These are phyloP conservation scores for Neonectria sp. DNA, from an alignment of 2,329 filamentous ascomycete genomes.

Conservation along the genomic window DNA sequence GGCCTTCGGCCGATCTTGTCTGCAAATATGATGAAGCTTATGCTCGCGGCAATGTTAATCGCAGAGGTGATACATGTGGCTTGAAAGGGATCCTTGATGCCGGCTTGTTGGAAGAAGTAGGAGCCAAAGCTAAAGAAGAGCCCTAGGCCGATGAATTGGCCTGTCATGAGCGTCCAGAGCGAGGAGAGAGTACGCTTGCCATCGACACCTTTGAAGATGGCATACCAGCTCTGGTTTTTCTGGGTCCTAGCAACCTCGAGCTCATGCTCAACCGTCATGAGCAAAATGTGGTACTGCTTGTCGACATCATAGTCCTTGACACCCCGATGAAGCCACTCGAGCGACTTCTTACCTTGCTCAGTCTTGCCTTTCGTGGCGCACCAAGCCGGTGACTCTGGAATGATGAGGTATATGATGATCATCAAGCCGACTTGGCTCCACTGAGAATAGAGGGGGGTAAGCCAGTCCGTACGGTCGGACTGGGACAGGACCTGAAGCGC, in stretches of 20 bases:
- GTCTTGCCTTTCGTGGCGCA: slow-evolving; percentile 45
- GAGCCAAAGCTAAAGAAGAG: slow-evolving; percentile 68
- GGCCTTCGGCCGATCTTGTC: slow-evolving; percentile 6
- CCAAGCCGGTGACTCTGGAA: slow-evolving; percentile 53
- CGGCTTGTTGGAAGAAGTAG: slow-evolving; percentile 53
- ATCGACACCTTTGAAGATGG: slow-evolving; percentile 1
- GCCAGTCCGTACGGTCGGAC: slow-evolving; percentile 52
- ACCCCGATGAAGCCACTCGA: slow-evolving; percentile 40
- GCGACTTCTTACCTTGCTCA: slow-evolving; percentile 23
- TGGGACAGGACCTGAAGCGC: slow-evolving; percentile 57
- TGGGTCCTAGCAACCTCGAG: no score
- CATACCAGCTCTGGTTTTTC: no score
- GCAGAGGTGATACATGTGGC: slow-evolving; percentile 33
- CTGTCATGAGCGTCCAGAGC: slow-evolving; percentile 45
- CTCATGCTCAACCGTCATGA: no score
- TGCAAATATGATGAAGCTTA: slow-evolving; percentile 15
- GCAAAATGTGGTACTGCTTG: no score
- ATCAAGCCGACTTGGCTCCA: slow-evolving; percentile 54
- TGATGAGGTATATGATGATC: slow-evolving; percentile 52
- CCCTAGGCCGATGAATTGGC: slow-evolving; percentile 31
- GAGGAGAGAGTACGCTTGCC: slow-evolving; percentile 49
- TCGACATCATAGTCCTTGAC: slow-evolving; percentile 49
- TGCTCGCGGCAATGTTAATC: slow-evolving; percentile 30
- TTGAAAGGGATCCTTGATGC: slow-evolving; percentile 37
- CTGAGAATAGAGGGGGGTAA: slow-evolving; percentile 59